Conservation (phyloP, 108 stramenopile genomes). For the Cylindrotheca closterium region DNA sequence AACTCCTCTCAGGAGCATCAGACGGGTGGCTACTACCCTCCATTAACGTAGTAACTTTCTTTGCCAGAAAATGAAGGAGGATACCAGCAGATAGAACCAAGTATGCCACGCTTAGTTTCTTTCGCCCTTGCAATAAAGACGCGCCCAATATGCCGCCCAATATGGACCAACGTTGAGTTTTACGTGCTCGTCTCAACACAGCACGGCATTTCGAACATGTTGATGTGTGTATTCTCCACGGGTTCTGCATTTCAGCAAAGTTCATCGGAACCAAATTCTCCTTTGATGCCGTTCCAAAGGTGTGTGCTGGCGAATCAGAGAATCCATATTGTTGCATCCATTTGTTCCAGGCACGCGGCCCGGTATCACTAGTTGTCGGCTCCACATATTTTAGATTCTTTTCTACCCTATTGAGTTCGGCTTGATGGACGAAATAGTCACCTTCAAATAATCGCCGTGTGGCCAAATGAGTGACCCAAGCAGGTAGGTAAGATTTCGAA, state of each 20-base stretch:
- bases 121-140: background rate
- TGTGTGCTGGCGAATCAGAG: background rate
- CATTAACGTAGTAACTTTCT: background rate
- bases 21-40: background rate
- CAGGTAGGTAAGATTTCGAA: conserved; percentile 4
- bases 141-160: background rate
- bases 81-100: background rate
- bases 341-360: background rate
- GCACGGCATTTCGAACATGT: background rate
- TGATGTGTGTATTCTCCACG: background rate
- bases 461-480: conserved; percentile 6
- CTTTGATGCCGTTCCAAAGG: background rate
- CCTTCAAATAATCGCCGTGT: conserved; percentile 6
- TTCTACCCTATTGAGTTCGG: background rate
- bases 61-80: background rate
- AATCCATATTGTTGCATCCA: background rate
- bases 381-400: background rate
- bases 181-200: background rate
- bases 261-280: background rate
- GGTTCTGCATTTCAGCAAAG: background rate
- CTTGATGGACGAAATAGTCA: background rate
- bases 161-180: background rate
- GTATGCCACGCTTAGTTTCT: background rate
- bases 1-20: background rate
- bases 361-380: background rate